Conservation (phyloP, 306 rosid genomes). For the Inga leiocalycina region DNA sequence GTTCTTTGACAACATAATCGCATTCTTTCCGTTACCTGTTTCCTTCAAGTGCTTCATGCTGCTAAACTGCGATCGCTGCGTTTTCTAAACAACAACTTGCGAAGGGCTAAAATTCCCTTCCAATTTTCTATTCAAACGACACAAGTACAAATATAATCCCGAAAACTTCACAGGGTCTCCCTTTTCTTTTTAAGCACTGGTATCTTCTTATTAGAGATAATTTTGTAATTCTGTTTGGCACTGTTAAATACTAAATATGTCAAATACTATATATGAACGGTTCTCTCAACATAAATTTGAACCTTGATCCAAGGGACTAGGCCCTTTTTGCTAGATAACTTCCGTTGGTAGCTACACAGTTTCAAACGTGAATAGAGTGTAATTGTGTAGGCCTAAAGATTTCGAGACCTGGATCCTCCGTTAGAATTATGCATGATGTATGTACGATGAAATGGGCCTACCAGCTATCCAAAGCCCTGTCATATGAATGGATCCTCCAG, state of each 20-base stretch:
- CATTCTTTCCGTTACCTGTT: background rate
- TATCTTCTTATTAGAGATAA: too few relatives aligned
- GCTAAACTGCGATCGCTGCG: background rate
- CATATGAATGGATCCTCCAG: background rate
- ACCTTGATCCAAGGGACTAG: too few relatives aligned
- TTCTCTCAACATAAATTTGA: too few relatives aligned
- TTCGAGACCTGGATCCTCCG: background rate
- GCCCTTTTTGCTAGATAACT: too few relatives aligned
- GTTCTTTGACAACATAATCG: background rate
- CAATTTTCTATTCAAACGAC: background rate
- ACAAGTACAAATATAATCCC: background rate
- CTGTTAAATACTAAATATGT: too few relatives aligned
- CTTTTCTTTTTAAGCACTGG: too few relatives aligned
- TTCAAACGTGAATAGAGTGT: background rate
- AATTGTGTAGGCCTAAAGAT: background rate
- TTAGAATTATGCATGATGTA: background rate
- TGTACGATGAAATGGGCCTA: background rate
- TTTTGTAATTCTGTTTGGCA: too few relatives aligned
- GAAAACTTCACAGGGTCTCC: background rate
- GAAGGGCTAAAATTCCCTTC: background rate
- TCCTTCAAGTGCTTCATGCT: background rate
- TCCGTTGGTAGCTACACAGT: too few relatives aligned
- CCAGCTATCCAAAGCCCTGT: background rate
- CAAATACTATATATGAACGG: too few relatives aligned
- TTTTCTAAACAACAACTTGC: background rate